These are phyloP conservation scores for Mangifera indica DNA, from an alignment of 345 rosid genomes.

Conservation along the genomic window DNA sequence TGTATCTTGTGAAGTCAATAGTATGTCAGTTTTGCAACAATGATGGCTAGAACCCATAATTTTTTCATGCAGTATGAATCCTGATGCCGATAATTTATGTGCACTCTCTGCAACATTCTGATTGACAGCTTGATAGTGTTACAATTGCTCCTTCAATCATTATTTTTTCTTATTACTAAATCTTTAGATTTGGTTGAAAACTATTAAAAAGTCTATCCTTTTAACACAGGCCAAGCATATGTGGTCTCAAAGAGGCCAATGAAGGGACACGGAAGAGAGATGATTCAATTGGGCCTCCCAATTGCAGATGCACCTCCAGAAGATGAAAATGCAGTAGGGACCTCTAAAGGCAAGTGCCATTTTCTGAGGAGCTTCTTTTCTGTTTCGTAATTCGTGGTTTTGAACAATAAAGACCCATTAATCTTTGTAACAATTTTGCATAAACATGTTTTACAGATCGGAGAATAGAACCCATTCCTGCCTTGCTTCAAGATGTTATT, in stretches of 20 bases:
- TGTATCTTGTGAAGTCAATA: not conserved
- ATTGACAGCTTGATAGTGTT: constrained; percentile 3
- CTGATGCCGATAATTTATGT: constrained; percentile 1
- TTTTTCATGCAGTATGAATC: not conserved
- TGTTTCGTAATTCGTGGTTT: constrained; percentile 5
- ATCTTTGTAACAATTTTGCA: not conserved
- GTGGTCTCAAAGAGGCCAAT: constrained; percentile 66
- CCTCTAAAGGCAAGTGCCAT: constrained; percentile 56
- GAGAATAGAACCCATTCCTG: constrained; percentile 66
- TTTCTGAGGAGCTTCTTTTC: not conserved
- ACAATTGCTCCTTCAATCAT: not conserved
- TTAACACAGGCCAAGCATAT: constrained; percentile 71
- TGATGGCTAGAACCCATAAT: not conserved
- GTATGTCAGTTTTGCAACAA: not conserved
- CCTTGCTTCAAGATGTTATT: constrained; percentile 70
- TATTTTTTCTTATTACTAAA: not conserved
- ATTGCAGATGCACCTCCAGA: constrained; percentile 72
- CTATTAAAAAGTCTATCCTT: not conserved
- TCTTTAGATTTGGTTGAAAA: not conserved
- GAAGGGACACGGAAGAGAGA: constrained; percentile 94
- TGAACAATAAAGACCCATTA: not conserved
- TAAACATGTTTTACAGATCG: constrained; percentile 44
- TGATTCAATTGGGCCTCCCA: constrained; percentile 85
- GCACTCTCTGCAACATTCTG: not conserved
- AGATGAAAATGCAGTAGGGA: constrained; percentile 49